Conservation (phyloP, 768 basidiomycete species). For the Boletus rufocinnamomeus region DNA sequence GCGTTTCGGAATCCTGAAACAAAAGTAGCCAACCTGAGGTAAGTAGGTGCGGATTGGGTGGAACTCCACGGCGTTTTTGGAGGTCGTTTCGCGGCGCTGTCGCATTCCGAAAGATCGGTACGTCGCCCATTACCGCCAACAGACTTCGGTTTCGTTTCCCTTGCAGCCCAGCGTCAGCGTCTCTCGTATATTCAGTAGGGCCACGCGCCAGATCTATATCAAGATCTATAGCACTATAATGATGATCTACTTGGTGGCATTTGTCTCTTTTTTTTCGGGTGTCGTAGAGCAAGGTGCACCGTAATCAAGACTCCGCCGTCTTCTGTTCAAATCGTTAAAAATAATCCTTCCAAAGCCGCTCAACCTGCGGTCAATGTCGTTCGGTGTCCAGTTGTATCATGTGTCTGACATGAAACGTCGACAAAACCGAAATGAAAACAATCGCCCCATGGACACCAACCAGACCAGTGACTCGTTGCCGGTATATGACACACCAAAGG, state of each 20-base stretch:
- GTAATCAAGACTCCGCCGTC: background rate
- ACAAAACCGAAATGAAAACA: background rate
- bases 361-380: background rate
- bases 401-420: background rate
- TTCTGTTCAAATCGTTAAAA: background rate
- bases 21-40: background rate
- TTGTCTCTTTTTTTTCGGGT: background rate
- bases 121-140: background rate
- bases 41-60: background rate
- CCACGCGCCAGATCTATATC: background rate
- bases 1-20: background rate
- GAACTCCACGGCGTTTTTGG: too few species aligned
- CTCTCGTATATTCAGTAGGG: background rate
- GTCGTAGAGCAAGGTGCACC: background rate
- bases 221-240: background rate
- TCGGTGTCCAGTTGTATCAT: background rate
- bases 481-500: background rate
- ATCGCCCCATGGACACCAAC: background rate
- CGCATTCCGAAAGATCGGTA: background rate
- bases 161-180: background rate
- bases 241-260: background rate
- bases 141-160: background rate
- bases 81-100: too few species aligned
- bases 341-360: background rate
- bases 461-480: background rate